phyloP scores from a whole-genome alignment of 805 yeast species.

The Metschnikowia lachancei region DNA sequence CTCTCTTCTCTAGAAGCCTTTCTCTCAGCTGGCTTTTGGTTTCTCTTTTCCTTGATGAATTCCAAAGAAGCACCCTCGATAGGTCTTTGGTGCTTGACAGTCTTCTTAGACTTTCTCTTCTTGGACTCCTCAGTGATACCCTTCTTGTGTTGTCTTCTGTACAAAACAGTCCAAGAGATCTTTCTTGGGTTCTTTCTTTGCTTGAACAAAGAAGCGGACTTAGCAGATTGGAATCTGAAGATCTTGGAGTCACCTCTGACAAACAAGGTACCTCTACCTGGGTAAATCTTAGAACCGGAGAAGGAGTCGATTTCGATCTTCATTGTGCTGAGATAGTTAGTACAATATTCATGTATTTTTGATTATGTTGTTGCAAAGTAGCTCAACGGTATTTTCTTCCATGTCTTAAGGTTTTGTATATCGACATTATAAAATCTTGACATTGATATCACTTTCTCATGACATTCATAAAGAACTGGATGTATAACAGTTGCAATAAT shows the following conservation, averaged over 20 bases:
- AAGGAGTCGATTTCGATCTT: slow-evolving; percentile 99
- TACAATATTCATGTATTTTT: slow-evolving; percentile 14
- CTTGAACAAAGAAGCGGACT: slow-evolving; percentile 95
- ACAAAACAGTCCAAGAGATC: slow-evolving; percentile 98
- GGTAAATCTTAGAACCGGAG: slow-evolving; percentile 99
- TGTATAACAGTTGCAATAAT: background rate
- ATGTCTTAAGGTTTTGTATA: no score
- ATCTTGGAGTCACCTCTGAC: slow-evolving; percentile 99
- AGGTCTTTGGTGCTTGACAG: slow-evolving; percentile 98
- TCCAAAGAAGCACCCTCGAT: slow-evolving; percentile 99
- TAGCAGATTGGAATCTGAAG: slow-evolving; percentile 98
- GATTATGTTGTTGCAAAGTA: no score
- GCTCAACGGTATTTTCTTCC: no score
- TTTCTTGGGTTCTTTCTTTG: slow-evolving; percentile 99
- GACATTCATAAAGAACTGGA: background rate
- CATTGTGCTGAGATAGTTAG: slow-evolving; percentile 57
- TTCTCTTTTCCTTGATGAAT: slow-evolving; percentile 96
- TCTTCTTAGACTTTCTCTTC: slow-evolving; percentile 95
- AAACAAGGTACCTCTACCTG: slow-evolving; percentile 99
- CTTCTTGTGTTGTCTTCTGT: slow-evolving; percentile 99
- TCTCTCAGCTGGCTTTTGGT: slow-evolving; percentile 94
- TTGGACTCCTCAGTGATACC: slow-evolving; percentile 98
- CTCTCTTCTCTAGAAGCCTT: slow-evolving; percentile 95
- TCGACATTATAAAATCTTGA: background rate
- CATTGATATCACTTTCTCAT: background rate